Evolutionary conservation across 2,329 filamentous ascomycete genomes (phyloP).

Genomic region (Ophiocordyceps unilateralis): DNA sequence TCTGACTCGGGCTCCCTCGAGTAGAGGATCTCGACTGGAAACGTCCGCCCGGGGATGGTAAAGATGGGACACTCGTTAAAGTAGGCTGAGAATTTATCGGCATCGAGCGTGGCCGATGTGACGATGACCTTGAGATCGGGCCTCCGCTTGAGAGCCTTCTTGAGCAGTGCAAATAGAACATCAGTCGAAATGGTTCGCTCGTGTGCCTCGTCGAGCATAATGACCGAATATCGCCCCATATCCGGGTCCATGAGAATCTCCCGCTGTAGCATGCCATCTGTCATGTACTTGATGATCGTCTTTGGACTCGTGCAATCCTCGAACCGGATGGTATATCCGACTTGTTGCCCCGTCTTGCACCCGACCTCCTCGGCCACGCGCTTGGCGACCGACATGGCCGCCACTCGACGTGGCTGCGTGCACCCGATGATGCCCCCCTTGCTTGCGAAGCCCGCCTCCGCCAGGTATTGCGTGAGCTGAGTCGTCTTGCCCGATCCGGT

Average conservation of each 20-base stretch:
- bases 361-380: constrained; percentile 94
- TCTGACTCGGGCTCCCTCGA: constrained; percentile 89
- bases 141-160: constrained; percentile 76
- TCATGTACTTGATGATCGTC: constrained; percentile 99
- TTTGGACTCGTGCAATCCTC: constrained; percentile 79
- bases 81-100: constrained; percentile 92
- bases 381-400: constrained; percentile 93
- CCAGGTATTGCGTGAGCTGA: constrained; percentile 86
- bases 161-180: constrained; percentile 82
- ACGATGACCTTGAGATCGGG: constrained; percentile 89
- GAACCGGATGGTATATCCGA: constrained; percentile 95
- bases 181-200: constrained; percentile 93
- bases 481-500: constrained; percentile 97
- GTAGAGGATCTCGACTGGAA: constrained; percentile 90
- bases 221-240: constrained; percentile 77
- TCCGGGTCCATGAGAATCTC: constrained; percentile 89
- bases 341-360: constrained; percentile 75
- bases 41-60: constrained; percentile 87
- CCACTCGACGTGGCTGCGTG: constrained; percentile 91
- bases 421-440: constrained; percentile 73
- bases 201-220: constrained; percentile 97
- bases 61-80: constrained; percentile 96
- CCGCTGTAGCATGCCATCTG: constrained; percentile 91
- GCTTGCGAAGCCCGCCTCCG: constrained; percentile 79
- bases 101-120: constrained; percentile 89